phyloP scores from a whole-genome alignment of 2,329 filamentous ascomycete species.

The Ceratocystis eucalypticola region DNA sequence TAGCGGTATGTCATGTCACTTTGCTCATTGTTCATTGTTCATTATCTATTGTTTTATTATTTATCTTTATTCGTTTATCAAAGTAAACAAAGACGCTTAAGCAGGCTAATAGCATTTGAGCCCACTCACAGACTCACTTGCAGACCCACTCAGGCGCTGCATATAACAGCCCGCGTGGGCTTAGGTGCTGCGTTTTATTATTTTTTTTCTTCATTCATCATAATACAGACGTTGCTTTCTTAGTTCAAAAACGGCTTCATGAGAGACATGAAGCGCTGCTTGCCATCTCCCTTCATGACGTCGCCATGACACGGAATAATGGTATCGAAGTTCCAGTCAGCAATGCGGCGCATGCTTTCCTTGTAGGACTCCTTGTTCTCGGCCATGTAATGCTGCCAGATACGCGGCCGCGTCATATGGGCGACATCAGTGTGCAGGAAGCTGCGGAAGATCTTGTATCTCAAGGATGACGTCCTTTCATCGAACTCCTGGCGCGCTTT shows the following conservation, averaged over 20 bases:
- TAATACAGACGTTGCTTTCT: not conserved
- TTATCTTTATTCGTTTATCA: too few relatives aligned
- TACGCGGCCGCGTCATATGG: constrained; percentile 52
- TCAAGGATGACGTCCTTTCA: constrained; percentile 21
- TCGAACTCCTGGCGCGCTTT: constrained; percentile 27
- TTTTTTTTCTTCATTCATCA: too few relatives aligned
- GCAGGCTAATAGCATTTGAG: too few relatives aligned
- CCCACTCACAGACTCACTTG: too few relatives aligned
- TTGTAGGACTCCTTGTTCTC: constrained; percentile 55
- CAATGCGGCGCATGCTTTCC: constrained; percentile 54
- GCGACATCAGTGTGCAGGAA: constrained; percentile 41
- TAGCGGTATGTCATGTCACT: too few relatives aligned
- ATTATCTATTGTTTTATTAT: too few relatives aligned
- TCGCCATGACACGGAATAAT: constrained; percentile 92
- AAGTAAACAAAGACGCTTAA: too few relatives aligned
- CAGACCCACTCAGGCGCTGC: too few relatives aligned
- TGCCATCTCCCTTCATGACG: constrained; percentile 59
- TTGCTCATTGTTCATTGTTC: too few relatives aligned
- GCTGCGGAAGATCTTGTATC: constrained; percentile 34
- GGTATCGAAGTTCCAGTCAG: constrained; percentile 69
- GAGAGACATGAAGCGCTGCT: constrained; percentile 61
- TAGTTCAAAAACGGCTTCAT: constrained; percentile 64
- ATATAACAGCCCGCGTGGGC: too few relatives aligned
- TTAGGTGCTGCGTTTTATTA: too few relatives aligned
- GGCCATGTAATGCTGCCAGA: constrained; percentile 58